Evolutionary conservation across 345 rosid species (phyloP), one percentile per base, ranked within the genome.

Genomic region (Euphorbia pulcherrima): DNA sequence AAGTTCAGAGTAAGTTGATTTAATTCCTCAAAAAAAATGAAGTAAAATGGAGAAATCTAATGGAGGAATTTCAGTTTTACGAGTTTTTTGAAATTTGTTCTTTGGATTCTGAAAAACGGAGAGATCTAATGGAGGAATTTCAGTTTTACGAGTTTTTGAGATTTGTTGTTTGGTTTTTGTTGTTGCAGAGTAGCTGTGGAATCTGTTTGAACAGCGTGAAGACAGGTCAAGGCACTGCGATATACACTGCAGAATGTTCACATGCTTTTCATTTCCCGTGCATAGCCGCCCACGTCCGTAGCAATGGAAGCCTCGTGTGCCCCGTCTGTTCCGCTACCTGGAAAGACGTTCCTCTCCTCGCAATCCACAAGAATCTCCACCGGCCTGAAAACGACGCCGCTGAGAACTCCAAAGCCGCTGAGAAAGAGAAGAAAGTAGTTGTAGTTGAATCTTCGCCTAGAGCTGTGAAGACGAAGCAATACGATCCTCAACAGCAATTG

Each of bases 261-360:
- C 79, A 75, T 52, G 75, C 79, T 60, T 75, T 75, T 33, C 79
- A 75, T 55, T 75, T 75, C 55, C 79, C 79, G 33, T 75, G 79
- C 60, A 75, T 75, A 65, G 79, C 79, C 48, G 29, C 74, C 60
- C 63, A 75, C 65, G 79, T 75, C 39, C 72, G 75, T 30, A 70
- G 66, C 28, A 47, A 70, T 60, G 79, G 79, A 63, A 75, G 59
- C 50, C 79, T 75, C 35, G 56, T 75, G 1, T 75, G 79, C 64
- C 79, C 79, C 1, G 79, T 75, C 44, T 75, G 79, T 50, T 54
- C 39, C 48, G 59, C 75, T 35, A 16, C 74, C 29, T 75, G 79
- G 79, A 75, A 75, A 62, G 79, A 75, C 35, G 79, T 71, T 47
- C 79, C 79, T 46, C 57, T 75, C 10, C 75, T 75, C 18, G 63